These are phyloP conservation scores for Cercospora beticola DNA, from an alignment of 2,329 filamentous ascomycete species.

Conservation along the genomic window DNA sequence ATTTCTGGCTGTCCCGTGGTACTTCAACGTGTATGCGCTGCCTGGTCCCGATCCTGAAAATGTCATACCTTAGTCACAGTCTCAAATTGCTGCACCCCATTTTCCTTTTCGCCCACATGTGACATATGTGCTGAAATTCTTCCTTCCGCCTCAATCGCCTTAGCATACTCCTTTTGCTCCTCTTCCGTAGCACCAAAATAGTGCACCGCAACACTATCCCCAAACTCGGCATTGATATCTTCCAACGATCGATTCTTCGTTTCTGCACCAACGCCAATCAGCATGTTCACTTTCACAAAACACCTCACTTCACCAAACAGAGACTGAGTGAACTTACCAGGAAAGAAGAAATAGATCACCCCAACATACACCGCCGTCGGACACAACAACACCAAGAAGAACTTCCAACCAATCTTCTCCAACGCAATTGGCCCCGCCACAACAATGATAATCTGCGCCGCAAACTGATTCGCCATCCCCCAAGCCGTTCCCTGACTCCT, in stretches of 20 bases:
- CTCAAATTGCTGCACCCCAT: background rate
- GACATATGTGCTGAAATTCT: background rate
- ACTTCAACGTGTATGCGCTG: too few relatives aligned
- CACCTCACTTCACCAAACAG: background rate
- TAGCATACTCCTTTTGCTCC: conserved; percentile 15
- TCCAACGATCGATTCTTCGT: conserved; percentile 38
- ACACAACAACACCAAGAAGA: conserved; percentile 46
- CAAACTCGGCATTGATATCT: conserved; percentile 43
- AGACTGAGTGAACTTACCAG: conserved; percentile 1
- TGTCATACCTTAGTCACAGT: background rate
- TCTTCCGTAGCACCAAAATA: conserved; percentile 18
- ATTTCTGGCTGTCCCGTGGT: too few relatives aligned
- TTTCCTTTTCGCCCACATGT: background rate
- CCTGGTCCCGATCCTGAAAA: background rate
- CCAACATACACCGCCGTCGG: conserved; percentile 30
- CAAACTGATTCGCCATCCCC: conserved; percentile 40
- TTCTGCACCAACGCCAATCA: conserved; percentile 15
- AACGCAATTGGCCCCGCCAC: conserved; percentile 43
- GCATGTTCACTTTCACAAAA: background rate
- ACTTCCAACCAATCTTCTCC: conserved; percentile 43
- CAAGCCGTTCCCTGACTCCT: conserved; percentile 42
- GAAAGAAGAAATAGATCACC: conserved; percentile 27
- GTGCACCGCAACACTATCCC: conserved; percentile 23
- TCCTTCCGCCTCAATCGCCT: conserved; percentile 5
- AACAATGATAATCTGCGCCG: conserved; percentile 41